Evolutionary conservation across 208 protist species (phyloP).

Genomic region (Leishmania tropica): DNA sequence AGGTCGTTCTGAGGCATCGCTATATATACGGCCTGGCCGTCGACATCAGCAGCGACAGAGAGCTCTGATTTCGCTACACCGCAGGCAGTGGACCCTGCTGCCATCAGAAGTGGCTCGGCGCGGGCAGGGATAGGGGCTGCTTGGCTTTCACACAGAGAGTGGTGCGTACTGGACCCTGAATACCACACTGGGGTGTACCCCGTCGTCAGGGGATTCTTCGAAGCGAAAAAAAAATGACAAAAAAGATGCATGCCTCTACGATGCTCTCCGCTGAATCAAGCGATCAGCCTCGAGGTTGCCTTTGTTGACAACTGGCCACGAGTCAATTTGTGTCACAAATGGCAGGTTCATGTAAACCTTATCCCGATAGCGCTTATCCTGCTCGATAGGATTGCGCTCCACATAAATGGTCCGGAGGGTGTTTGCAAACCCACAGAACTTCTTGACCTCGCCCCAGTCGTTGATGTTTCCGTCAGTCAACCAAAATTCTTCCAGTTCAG

Average conservation of each 20-base stretch:
- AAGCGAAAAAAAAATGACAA: neutral
- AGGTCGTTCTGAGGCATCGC: neutral
- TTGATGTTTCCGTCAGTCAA: slow-evolving; percentile 87
- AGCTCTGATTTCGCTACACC: neutral
- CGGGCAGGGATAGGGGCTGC: neutral
- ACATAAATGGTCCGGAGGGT: slow-evolving; percentile 89
- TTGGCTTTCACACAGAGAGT: neutral
- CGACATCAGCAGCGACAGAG: neutral
- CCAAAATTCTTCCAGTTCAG: slow-evolving; percentile 89
- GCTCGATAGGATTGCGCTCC: slow-evolving; percentile 89
- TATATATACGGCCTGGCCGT: neutral
- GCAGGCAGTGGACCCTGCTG: neutral
- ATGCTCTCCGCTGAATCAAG: slow-evolving; percentile 47
- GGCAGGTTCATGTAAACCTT: slow-evolving; percentile 86
- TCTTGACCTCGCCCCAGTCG: slow-evolving; percentile 80
- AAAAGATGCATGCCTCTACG: slow-evolving; percentile 4
- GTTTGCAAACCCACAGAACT: slow-evolving; percentile 58
- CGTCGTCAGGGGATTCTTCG: neutral
- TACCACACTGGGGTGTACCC: neutral
- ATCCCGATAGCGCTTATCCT: slow-evolving; percentile 88
- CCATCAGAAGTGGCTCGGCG: neutral
- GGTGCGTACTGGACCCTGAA: neutral
- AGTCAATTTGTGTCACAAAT: slow-evolving; percentile 89
- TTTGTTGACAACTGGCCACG: slow-evolving; percentile 89
- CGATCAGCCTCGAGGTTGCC: slow-evolving; percentile 82